phyloP scores from a whole-genome alignment of 768 basidiomycete species.

The Porpolomopsis calyptriformis region DNA sequence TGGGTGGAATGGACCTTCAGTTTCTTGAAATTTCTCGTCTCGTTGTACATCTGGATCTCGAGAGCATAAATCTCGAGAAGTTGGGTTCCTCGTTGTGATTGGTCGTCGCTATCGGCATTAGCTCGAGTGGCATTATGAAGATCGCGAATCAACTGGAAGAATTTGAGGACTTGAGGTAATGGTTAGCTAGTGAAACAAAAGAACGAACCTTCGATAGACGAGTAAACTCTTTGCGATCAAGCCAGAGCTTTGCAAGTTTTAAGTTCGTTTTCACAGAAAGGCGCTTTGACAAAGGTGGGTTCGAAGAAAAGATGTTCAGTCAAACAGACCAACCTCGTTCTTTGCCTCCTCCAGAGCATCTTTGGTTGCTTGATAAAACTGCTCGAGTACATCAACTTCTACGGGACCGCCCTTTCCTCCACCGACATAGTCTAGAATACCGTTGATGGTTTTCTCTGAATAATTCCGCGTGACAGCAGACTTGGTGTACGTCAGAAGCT shows the following conservation, averaged over 20 bases:
- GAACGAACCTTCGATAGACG: slow-evolving; percentile 65
- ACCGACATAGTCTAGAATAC: slow-evolving; percentile 95
- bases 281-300: too few relatives aligned
- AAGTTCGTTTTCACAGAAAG: slow-evolving; percentile 92
- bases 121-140: slow-evolving; percentile 56
- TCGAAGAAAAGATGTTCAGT: too few relatives aligned
- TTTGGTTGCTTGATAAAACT: slow-evolving; percentile 92
- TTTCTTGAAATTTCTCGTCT: slow-evolving; percentile 91
- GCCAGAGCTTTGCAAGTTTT: slow-evolving; percentile 95
- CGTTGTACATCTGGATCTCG: slow-evolving; percentile 99
- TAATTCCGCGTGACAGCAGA: slow-evolving; percentile 92
- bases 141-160: slow-evolving; percentile 60
- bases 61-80: slow-evolving; percentile 95
- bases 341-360: slow-evolving; percentile 85
- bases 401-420: slow-evolving; percentile 72
- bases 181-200: neutral
- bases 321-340: slow-evolving; percentile 68
- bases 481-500: slow-evolving; percentile 88
- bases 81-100: slow-evolving; percentile 90
- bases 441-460: slow-evolving; percentile 98
- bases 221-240: slow-evolving; percentile 84
- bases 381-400: slow-evolving; percentile 81
- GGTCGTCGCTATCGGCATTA: slow-evolving; percentile 58
- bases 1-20: slow-evolving; percentile 52
- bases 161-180: slow-evolving; percentile 2